A percentile compares a stretch with the other conserved stretches of the same genome.
These are phyloP conservation scores for Quercus dentata DNA, from an alignment of 306 rosid species.

Conservation along the genomic window DNA sequence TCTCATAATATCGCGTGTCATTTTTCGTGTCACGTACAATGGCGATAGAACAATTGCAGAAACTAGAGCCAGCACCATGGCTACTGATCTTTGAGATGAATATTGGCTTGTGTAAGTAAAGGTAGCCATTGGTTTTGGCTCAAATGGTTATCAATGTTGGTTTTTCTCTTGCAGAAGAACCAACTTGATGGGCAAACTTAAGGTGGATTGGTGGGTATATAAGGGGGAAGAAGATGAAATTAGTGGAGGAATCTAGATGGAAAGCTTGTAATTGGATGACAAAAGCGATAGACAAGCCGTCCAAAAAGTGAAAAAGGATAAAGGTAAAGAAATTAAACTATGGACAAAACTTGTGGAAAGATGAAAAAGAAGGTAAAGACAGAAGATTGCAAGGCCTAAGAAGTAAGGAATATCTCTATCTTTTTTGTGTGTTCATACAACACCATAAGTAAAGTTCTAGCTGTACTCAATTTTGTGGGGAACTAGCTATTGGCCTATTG, in stretches of 20 bases:
- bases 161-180: background rate
- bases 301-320: constrained; percentile 60
- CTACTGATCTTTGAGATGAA: constrained; percentile 70
- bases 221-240: constrained; percentile 20
- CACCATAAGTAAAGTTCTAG: constrained; percentile 16
- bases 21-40: constrained; percentile 34
- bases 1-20: constrained; percentile 42
- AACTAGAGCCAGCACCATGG: constrained; percentile 65
- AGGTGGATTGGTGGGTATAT: constrained; percentile 38
- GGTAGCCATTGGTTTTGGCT: constrained; percentile 43
- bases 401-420: constrained; percentile 62
- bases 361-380: constrained; percentile 17
- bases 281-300: constrained; percentile 52
- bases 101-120: constrained; percentile 33
- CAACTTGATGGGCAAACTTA: constrained; percentile 15
- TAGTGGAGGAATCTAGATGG: constrained; percentile 63
- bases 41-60: constrained; percentile 72
- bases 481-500: background rate
- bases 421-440: constrained; percentile 38
- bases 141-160: background rate
- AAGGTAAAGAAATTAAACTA: constrained; percentile 16
- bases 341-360: constrained; percentile 20
- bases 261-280: constrained; percentile 37
- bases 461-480: constrained; percentile 13
- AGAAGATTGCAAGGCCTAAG: constrained; percentile 31